Evolutionary conservation across 495 filamentous ascomycete genomes (phyloP).

Genomic region (Polyplosphaeria fusca): DNA sequence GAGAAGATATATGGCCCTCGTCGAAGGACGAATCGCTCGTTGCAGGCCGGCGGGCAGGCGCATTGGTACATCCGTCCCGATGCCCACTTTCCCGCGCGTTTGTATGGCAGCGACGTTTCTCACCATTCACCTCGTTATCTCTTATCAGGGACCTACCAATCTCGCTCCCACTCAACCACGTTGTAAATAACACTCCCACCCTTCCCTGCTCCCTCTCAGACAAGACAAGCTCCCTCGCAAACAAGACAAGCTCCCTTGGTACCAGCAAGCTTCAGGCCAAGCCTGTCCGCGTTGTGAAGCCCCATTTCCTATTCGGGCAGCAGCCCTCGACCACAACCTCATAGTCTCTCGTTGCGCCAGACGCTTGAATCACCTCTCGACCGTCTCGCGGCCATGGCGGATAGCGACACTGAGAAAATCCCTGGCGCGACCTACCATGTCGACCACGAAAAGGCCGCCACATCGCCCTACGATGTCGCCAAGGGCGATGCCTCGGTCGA

Average conservation of each 20-base stretch:
- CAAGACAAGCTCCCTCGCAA: too few relatives aligned
- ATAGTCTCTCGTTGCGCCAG: not conserved
- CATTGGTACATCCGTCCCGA: too few relatives aligned
- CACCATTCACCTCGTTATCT: not conserved
- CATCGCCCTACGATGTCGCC: conserved; percentile 1
- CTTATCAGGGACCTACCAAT: not conserved
- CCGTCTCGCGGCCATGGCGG: conserved; percentile 8
- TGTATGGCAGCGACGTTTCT: not conserved
- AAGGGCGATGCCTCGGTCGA: conserved; percentile 22
- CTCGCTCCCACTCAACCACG: too few relatives aligned
- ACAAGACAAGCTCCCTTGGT: not conserved
- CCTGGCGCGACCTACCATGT: not conserved
- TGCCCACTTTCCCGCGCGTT: not conserved
- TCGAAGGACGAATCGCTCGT: too few relatives aligned
- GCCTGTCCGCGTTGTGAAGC: conserved; percentile 5
- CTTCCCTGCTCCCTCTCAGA: not conserved
- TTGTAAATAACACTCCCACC: too few relatives aligned
- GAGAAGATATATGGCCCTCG: too few relatives aligned
- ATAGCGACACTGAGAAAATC: not conserved
- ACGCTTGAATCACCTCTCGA: not conserved
- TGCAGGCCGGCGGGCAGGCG: too few relatives aligned
- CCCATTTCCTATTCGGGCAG: conserved; percentile 12
- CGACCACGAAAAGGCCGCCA: conserved; percentile 10
- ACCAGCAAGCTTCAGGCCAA: conserved; percentile 18
- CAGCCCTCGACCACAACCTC: not conserved